Percentiles rank a stretch among this genome's conserved stretches.
phyloP scores from a whole-genome alignment of 2,329 filamentous ascomycete genomes.

The Microcyclosporella mali region DNA sequence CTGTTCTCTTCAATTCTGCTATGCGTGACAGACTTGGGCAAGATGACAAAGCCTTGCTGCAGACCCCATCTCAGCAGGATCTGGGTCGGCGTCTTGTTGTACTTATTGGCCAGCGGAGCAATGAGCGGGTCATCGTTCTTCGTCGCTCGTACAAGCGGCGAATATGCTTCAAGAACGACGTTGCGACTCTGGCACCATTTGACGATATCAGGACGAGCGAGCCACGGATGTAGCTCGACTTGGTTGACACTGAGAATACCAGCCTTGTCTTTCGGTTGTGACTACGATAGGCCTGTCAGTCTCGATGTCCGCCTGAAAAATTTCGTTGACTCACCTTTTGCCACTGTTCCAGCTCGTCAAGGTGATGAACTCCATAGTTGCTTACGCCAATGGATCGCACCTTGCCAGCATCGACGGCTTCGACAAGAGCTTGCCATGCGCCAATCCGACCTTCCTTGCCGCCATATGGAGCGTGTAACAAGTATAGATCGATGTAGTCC shows the following conservation, averaged over 20 bases:
- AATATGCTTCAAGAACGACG: constrained; percentile 45
- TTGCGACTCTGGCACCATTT: constrained; percentile 61
- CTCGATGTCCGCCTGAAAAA: background rate
- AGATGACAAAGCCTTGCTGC: constrained; percentile 56
- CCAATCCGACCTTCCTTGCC: constrained; percentile 45
- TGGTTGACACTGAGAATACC: constrained; percentile 78
- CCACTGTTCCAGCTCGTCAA: constrained; percentile 49
- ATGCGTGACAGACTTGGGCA: constrained; percentile 55
- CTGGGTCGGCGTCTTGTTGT: constrained; percentile 54
- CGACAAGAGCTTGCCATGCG: constrained; percentile 50
- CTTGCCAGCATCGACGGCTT: constrained; percentile 47
- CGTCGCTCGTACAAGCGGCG: constrained; percentile 36
- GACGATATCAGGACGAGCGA: constrained; percentile 69
- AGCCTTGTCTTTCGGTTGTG: constrained; percentile 47
- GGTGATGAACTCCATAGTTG: constrained; percentile 52
- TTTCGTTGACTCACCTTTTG: constrained; percentile 44
- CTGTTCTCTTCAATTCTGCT: constrained; percentile 49
- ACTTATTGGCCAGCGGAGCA: constrained; percentile 47
- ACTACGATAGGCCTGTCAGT: constrained; percentile 8
- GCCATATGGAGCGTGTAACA: constrained; percentile 50
- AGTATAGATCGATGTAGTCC: constrained; percentile 41
- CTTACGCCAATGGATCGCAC: constrained; percentile 49
- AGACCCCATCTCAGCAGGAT: constrained; percentile 57
- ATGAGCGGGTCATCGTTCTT: constrained; percentile 50
- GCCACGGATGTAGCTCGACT: constrained; percentile 87